These are phyloP conservation scores for Gonapodya prolifera DNA, from an alignment of 192 early-diverging fungal species.

Conservation along the genomic window DNA sequence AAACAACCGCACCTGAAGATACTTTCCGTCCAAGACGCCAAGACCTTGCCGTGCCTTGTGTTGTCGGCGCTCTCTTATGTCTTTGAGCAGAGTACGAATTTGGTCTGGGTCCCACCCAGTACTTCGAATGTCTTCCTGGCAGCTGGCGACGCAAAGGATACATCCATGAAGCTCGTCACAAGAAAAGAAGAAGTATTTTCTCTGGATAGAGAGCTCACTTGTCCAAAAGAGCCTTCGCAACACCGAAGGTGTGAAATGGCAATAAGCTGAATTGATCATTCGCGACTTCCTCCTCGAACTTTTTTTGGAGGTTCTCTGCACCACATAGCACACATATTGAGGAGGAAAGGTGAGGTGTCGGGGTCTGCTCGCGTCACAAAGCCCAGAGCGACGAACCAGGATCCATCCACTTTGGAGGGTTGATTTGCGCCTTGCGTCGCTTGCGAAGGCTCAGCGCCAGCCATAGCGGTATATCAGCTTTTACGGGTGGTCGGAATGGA, in stretches of 20 bases:
- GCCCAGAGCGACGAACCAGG: constrained; percentile 27
- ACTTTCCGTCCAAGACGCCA: constrained; percentile 41
- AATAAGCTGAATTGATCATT: constrained; percentile 48
- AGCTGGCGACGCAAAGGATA: no score
- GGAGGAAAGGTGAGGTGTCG: not conserved
- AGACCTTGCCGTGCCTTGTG: constrained; percentile 67
- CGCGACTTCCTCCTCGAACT: constrained; percentile 55
- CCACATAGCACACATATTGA: not conserved
- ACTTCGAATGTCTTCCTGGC: constrained; percentile 76
- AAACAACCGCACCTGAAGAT: constrained; percentile 44
- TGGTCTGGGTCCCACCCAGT: constrained; percentile 52
- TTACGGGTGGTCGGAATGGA: constrained; percentile 68
- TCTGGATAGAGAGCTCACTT: constrained; percentile 31
- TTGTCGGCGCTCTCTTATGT: constrained; percentile 69
- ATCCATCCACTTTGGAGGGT: constrained; percentile 70
- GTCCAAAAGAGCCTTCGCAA: constrained; percentile 63
- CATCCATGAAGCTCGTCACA: no score
- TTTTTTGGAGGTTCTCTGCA: constrained; percentile 45
- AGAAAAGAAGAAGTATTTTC: no score
- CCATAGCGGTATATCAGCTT: constrained; percentile 72
- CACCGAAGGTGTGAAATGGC: constrained; percentile 72
- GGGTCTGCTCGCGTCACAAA: not conserved
- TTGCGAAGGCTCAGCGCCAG: constrained; percentile 71
- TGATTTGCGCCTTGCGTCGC: constrained; percentile 66
- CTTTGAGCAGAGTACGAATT: constrained; percentile 63